Evolutionary conservation across 2,329 filamentous ascomycete genomes (phyloP).

Genomic region (Ophiostoma ulmi): DNA sequence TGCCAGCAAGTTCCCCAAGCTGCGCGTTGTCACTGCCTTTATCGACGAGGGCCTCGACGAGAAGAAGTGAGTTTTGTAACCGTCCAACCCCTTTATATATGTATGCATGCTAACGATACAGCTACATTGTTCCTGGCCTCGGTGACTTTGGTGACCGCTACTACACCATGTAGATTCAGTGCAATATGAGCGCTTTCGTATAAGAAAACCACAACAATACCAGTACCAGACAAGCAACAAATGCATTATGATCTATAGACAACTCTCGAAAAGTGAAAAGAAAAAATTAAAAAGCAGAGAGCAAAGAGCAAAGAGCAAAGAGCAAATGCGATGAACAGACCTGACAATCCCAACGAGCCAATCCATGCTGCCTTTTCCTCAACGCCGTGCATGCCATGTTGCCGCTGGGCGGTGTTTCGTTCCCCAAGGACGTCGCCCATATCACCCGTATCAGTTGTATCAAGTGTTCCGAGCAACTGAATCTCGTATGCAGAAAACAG

Average conservation of each 20-base stretch:
- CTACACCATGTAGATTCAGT: conserved; percentile 68
- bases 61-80: conserved; percentile 64
- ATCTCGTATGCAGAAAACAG: background rate
- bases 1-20: conserved; percentile 78
- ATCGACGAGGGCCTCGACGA: conserved; percentile 91
- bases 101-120: conserved; percentile 39
- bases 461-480: background rate
- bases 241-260: background rate
- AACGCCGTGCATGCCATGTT: background rate
- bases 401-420: background rate
- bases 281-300: background rate
- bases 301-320: background rate
- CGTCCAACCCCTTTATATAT: background rate
- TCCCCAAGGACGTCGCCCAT: background rate
- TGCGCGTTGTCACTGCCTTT: conserved; percentile 91
- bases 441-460: background rate
- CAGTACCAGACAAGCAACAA: conserved; percentile 1
- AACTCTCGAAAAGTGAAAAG: background rate
- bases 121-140: conserved; percentile 89
- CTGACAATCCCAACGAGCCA: background rate
- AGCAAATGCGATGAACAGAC: background rate
- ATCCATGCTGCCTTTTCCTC: background rate
- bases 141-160: conserved; percentile 95
- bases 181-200: background rate
- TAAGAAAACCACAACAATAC: conserved; percentile 4